These are phyloP conservation scores for Suillus paluster DNA, from an alignment of 768 basidiomycete genomes.

Conservation along the genomic window DNA sequence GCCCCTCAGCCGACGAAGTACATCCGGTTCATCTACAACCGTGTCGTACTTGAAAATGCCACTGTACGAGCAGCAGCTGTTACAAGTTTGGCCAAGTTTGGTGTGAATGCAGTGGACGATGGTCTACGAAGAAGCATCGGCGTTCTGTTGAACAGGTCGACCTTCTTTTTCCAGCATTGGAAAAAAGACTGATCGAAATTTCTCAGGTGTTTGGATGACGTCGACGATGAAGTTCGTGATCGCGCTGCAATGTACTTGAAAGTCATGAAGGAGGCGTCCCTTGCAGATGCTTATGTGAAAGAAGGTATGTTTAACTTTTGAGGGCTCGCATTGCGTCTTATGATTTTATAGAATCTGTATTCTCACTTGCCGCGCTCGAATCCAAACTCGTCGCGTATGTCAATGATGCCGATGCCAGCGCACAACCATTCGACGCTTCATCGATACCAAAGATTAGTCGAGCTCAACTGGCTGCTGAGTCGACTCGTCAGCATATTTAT, in stretches of 20 bases:
- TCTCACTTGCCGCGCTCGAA: slow-evolving; percentile 89
- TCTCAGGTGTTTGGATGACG: slow-evolving; percentile 90
- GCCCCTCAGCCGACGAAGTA: slow-evolving; percentile 97
- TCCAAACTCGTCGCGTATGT: slow-evolving; percentile 93
- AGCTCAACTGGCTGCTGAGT: slow-evolving; percentile 87
- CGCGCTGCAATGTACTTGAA: slow-evolving; percentile 94
- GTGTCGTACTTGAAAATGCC: slow-evolving; percentile 97
- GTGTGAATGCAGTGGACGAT: slow-evolving; percentile 82
- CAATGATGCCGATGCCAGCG: slow-evolving; percentile 72
- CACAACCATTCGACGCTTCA: slow-evolving; percentile 81
- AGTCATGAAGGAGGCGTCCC: slow-evolving; percentile 74
- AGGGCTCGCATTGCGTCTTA: background rate
- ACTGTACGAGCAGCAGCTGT: slow-evolving; percentile 98
- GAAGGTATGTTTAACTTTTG: slow-evolving; percentile 64
- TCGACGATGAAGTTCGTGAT: slow-evolving; percentile 98
- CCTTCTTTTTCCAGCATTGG: background rate
- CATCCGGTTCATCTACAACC: slow-evolving; percentile 99
- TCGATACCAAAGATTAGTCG: slow-evolving; percentile 94
- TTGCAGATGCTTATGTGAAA: slow-evolving; percentile 88
- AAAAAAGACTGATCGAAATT: background rate
- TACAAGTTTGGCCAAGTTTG: slow-evolving; percentile 93
- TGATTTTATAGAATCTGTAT: slow-evolving; percentile 77
- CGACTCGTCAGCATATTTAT: slow-evolving; percentile 64
- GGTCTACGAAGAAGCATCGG: slow-evolving; percentile 83
- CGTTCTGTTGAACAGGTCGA: slow-evolving; percentile 81